Evolutionary conservation across 1,139 yeast species (phyloP).

Genomic region (Lodderomyces jiufengensis): DNA sequence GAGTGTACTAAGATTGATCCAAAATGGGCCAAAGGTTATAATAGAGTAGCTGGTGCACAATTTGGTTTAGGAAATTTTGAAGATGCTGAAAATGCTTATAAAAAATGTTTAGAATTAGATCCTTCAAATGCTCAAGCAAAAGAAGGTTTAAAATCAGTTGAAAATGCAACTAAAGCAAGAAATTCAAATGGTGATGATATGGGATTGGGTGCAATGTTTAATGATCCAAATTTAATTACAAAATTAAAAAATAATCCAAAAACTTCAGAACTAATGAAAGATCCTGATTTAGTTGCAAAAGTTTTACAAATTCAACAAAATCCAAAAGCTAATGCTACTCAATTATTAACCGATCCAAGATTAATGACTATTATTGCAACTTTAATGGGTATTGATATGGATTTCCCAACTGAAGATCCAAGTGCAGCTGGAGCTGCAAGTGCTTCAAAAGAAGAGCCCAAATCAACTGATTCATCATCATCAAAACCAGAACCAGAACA

Average conservation of each 20-base stretch:
- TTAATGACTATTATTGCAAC: constrained; percentile 87
- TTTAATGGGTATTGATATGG: constrained; percentile 77
- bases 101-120: constrained; percentile 81
- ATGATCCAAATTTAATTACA: constrained; percentile 74
- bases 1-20: constrained; percentile 77
- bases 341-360: constrained; percentile 74
- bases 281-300: constrained; percentile 77
- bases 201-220: constrained; percentile 75
- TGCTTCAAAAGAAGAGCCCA: constrained; percentile 17
- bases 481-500: constrained; percentile 20
- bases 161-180: constrained; percentile 48
- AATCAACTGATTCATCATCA: constrained; percentile 12
- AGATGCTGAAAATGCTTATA: constrained; percentile 65
- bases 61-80: constrained; percentile 79
- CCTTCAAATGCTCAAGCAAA: constrained; percentile 82
- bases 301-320: constrained; percentile 62
- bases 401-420: constrained; percentile 35
- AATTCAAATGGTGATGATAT: constrained; percentile 53
- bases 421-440: constrained; percentile 16
- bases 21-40: constrained; percentile 91
- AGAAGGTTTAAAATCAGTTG: constrained; percentile 72
- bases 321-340: constrained; percentile 69
- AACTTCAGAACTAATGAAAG: constrained; percentile 82
- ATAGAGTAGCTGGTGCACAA: constrained; percentile 90
- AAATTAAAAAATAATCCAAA: constrained; percentile 82